A percentile compares a stretch with the other conserved stretches of the same genome.
Conservation (phyloP, 2,329 filamentous ascomycete species). For the Pezicula radicicola region DNA sequence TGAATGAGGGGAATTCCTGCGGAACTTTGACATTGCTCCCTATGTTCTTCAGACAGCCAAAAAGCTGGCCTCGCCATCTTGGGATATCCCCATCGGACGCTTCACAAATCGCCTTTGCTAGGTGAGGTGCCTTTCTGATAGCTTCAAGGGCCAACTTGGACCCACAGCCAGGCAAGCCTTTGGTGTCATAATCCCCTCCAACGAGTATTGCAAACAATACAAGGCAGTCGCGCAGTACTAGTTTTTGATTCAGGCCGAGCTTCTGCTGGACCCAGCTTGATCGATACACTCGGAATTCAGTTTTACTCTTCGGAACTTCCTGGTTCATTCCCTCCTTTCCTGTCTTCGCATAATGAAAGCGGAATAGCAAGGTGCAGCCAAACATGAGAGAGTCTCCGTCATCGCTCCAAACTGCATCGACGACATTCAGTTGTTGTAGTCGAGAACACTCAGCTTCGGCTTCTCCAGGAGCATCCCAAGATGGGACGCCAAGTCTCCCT, state of each 20-base stretch:
- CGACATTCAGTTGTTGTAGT: slow-evolving; percentile 72
- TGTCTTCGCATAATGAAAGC: slow-evolving; percentile 1
- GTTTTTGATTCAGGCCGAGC: background rate
- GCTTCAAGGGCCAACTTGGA: background rate
- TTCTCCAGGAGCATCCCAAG: slow-evolving; percentile 85
- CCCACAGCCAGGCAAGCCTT: background rate
- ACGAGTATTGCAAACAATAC: background rate
- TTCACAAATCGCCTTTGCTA: slow-evolving; percentile 6
- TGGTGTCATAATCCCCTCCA: background rate
- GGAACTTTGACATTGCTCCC: slow-evolving; percentile 1
- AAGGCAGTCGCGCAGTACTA: background rate
- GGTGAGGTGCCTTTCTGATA: background rate
- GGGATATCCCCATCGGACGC: background rate
- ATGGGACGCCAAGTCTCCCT: slow-evolving; percentile 64
- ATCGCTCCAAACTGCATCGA: slow-evolving; percentile 89
- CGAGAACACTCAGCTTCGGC: slow-evolving; percentile 92
- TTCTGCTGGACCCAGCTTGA: background rate
- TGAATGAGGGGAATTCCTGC: slow-evolving; percentile 3
- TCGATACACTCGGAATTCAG: slow-evolving; percentile 3
- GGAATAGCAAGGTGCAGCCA: slow-evolving; percentile 50
- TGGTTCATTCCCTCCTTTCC: background rate
- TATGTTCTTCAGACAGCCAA: slow-evolving; percentile 1
- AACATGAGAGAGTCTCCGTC: slow-evolving; percentile 97
- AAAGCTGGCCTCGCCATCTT: background rate
- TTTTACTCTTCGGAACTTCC: background rate